phyloP scores from a whole-genome alignment of 1,284 basidiomycete species.

The Moesziomyces globuligerus region DNA sequence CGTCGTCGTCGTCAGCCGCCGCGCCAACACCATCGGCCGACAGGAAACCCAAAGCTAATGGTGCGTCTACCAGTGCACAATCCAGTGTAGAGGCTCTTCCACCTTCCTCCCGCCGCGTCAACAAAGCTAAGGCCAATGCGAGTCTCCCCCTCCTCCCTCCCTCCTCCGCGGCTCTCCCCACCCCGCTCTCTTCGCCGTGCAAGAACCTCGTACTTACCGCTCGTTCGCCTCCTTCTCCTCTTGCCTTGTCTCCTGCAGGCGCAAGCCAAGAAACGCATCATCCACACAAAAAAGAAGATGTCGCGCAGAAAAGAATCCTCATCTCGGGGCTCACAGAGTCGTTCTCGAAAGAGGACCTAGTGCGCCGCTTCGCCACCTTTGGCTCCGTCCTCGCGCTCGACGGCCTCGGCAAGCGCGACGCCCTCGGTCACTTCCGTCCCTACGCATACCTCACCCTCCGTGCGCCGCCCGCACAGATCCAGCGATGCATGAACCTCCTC shows the following conservation, averaged over 20 bases:
- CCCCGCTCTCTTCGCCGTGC: background rate
- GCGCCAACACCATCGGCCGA: constrained; percentile 6
- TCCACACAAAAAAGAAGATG: constrained; percentile 52
- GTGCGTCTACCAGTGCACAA: constrained; percentile 23
- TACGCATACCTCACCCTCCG: constrained; percentile 56
- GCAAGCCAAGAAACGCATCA: constrained; percentile 40
- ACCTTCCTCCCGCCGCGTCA: constrained; percentile 51
- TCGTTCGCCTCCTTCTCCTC: background rate
- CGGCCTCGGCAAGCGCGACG: constrained; percentile 48
- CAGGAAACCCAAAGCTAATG: constrained; percentile 23
- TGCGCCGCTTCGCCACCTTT: constrained; percentile 53
- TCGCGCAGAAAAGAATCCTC: constrained; percentile 53
- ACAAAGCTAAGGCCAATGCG: constrained; percentile 57
- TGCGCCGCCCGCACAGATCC: constrained; percentile 46
- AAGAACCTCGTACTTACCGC: constrained; percentile 5
- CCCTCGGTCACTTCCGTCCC: constrained; percentile 40
- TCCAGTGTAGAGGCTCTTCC: constrained; percentile 48
- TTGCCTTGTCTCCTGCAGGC: constrained; percentile 16
- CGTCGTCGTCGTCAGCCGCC: too few species aligned
- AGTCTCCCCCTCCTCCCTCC: constrained; percentile 28
- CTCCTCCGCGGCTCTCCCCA: background rate
- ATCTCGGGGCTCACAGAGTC: constrained; percentile 57
- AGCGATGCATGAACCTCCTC: constrained; percentile 51
- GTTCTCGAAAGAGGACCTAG: constrained; percentile 53
- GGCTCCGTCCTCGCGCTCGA: constrained; percentile 51